phyloP scores from a whole-genome alignment of 345 rosid species.

The Linum tenue region DNA sequence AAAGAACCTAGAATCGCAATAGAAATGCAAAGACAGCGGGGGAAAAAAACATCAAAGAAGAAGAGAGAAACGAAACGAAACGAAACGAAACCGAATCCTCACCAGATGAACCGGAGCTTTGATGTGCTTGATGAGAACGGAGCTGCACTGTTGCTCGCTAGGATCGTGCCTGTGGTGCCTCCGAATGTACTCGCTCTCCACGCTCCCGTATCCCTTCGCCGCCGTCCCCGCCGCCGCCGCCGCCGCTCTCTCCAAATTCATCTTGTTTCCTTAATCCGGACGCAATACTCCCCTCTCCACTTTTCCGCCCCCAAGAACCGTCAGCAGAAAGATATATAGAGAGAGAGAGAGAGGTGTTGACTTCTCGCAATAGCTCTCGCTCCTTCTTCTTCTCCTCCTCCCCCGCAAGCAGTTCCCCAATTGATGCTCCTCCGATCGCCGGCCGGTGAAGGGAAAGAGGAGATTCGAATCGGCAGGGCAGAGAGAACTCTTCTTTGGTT shows the following conservation, averaged over 20 bases:
- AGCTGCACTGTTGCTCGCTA: slow-evolving; percentile 55
- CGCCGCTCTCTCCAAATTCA: neutral
- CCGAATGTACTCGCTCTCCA: slow-evolving; percentile 54
- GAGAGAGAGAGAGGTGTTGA: no score
- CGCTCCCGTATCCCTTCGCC: slow-evolving; percentile 21
- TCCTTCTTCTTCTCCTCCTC: no score
- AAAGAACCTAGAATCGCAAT: neutral
- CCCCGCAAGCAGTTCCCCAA: no score
- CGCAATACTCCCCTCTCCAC: neutral
- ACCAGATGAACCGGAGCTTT: slow-evolving; percentile 77
- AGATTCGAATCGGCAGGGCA: no score
- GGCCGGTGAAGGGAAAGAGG: no score
- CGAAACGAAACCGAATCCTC: slow-evolving; percentile 9
- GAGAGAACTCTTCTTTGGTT: no score
- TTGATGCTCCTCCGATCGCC: no score
- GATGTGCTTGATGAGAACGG: slow-evolving; percentile 67
- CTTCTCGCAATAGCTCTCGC: no score
- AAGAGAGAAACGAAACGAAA: neutral
- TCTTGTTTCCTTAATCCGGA: neutral
- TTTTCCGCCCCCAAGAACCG: neutral
- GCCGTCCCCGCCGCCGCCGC: slow-evolving; percentile 6
- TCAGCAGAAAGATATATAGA: neutral
- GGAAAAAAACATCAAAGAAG: neutral
- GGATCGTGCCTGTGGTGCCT: slow-evolving; percentile 54
- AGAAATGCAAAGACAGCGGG: neutral